Evolutionary conservation across 345 rosid species (phyloP).

Genomic region (Populus tremula): DNA sequence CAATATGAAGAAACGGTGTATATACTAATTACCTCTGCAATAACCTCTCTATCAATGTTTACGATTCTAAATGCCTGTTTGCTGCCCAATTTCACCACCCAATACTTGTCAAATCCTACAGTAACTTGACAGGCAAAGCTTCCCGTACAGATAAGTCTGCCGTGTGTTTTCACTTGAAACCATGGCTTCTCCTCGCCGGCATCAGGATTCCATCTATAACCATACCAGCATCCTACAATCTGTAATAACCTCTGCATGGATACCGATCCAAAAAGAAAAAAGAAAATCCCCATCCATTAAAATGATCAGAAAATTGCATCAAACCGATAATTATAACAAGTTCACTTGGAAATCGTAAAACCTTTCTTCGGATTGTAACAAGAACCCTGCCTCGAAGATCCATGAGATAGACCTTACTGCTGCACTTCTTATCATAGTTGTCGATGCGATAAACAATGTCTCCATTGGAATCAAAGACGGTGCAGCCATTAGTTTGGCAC

Average conservation of each 20-base stretch:
- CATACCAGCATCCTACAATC: constrained; percentile 36
- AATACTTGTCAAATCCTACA: constrained; percentile 14
- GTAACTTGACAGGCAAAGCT: constrained; percentile 26
- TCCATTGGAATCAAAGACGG: constrained; percentile 40
- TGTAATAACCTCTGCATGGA: constrained; percentile 22
- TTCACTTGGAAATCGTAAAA: not conserved
- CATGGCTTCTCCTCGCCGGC: constrained; percentile 22
- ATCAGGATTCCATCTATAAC: constrained; percentile 19
- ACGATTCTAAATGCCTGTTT: constrained; percentile 32
- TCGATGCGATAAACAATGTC: constrained; percentile 42
- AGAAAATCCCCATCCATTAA: not conserved
- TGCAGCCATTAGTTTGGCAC: constrained; percentile 45
- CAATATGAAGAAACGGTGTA: not conserved
- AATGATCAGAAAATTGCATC: not conserved
- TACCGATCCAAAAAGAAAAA: not conserved
- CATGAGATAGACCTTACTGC: constrained; percentile 41
- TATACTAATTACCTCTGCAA: constrained; percentile 38
- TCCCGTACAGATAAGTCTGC: constrained; percentile 18
- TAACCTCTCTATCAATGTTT: constrained; percentile 18
- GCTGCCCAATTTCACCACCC: constrained; percentile 19
- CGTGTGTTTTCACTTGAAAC: constrained; percentile 34
- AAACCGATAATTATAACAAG: not conserved
- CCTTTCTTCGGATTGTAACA: constrained; percentile 40
- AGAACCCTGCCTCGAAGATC: constrained; percentile 44
- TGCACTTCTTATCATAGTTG: constrained; percentile 40